These are phyloP conservation scores for Brassica incana DNA, from an alignment of 345 rosid genomes.

Conservation along the genomic window DNA sequence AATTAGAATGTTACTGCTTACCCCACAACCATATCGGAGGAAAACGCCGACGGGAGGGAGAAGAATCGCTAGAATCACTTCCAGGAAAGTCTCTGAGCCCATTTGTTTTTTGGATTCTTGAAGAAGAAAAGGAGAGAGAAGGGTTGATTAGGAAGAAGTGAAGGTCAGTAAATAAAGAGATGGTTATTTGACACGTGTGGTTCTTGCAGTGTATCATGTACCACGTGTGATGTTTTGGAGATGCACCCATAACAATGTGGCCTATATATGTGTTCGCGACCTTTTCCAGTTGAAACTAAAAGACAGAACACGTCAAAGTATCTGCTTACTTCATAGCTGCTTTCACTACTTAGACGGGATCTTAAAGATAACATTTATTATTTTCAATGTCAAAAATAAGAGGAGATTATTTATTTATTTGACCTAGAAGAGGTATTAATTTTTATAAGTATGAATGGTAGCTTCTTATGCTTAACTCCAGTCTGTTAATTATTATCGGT, in stretches of 20 bases:
- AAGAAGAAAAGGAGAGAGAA: constrained; percentile 4
- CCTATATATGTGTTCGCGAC: background rate
- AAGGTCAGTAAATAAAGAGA: constrained; percentile 13
- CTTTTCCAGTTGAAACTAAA: background rate
- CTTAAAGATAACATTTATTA: background rate
- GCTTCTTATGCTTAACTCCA: too few species aligned
- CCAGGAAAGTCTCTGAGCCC: constrained; percentile 86
- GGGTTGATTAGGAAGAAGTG: background rate
- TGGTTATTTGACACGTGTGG: constrained; percentile 15
- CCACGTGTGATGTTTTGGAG: constrained; percentile 22
- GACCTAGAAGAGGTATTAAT: too few species aligned
- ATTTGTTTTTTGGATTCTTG: constrained; percentile 22
- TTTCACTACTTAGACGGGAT: constrained; percentile 12
- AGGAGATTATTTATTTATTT: background rate
- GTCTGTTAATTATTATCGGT: too few species aligned
- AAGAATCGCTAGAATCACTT: constrained; percentile 80
- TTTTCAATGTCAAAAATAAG: background rate
- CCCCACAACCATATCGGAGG: constrained; percentile 92
- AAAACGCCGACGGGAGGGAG: constrained; percentile 93
- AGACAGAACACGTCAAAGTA: constrained; percentile 28
- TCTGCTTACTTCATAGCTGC: constrained; percentile 8
- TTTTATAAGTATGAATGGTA: too few species aligned
- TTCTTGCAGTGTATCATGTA: background rate
- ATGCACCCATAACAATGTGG: background rate
- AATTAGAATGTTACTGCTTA: constrained; percentile 28